A percentile compares a stretch with the other conserved stretches of the same genome.
Evolutionary conservation across 2,329 filamentous ascomycete species (phyloP).

Genomic region (Chaetomium globosum): DNA sequence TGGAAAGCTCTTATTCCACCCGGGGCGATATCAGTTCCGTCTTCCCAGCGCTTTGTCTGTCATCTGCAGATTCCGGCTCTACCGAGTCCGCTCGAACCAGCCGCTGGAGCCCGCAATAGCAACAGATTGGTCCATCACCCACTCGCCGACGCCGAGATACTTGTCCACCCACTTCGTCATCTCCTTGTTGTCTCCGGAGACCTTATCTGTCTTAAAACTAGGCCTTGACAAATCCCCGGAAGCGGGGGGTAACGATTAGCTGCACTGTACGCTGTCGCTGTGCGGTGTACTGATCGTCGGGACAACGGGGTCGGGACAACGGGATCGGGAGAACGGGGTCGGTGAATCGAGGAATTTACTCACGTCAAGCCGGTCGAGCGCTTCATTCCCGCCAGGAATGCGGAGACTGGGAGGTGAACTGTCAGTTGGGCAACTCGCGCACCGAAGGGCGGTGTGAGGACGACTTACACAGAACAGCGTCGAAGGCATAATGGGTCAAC

Average conservation of each 20-base stretch:
- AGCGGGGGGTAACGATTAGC: constrained; percentile 49
- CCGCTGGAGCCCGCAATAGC: constrained; percentile 84
- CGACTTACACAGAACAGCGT: constrained; percentile 82
- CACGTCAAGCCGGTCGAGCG: constrained; percentile 97
- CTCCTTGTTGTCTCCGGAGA: constrained; percentile 78
- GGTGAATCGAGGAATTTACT: constrained; percentile 49
- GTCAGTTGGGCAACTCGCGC: not conserved
- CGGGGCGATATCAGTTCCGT: not conserved
- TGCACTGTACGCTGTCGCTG: constrained; percentile 3
- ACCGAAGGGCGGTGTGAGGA: not conserved
- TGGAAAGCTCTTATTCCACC: constrained; percentile 13
- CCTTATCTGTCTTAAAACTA: constrained; percentile 85
- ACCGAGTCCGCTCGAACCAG: constrained; percentile 90
- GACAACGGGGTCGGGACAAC: not conserved
- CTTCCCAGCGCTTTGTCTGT: not conserved
- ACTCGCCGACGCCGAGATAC: constrained; percentile 93
- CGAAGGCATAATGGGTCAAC: constrained; percentile 92
- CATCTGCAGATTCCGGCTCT: constrained; percentile 36
- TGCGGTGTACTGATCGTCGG: not conserved
- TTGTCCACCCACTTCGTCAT: constrained; percentile 87
- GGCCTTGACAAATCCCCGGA: constrained; percentile 54
- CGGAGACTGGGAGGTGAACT: constrained; percentile 68
- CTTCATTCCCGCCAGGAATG: constrained; percentile 95
- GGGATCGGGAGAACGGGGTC: not conserved
- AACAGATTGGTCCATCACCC: constrained; percentile 97